phyloP scores from a whole-genome alignment of 202 grass and related monocot species.

The Brachypodium distachyon region DNA sequence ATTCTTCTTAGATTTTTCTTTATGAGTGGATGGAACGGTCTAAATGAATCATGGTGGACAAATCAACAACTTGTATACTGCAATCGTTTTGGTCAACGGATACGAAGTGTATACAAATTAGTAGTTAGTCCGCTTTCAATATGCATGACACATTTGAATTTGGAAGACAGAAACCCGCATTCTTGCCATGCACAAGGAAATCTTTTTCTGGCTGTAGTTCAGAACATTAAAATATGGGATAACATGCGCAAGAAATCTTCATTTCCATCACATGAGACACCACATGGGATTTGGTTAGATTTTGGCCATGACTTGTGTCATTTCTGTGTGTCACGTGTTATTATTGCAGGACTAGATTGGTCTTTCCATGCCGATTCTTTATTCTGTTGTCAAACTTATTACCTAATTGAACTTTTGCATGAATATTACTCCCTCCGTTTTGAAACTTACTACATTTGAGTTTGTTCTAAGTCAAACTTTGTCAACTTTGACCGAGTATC shows the following conservation, averaged over 20 bases:
- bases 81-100: background rate
- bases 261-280: background rate
- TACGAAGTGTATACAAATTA: background rate
- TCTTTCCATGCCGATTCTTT: background rate
- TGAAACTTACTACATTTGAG: no score
- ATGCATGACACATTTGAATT: background rate
- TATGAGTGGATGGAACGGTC: background rate
- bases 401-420: constrained; percentile 10
- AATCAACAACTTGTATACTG: background rate
- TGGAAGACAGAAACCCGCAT: background rate
- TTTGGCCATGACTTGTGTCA: background rate
- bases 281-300: background rate
- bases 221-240: background rate
- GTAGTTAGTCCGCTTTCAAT: background rate
- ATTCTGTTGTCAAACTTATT: background rate
- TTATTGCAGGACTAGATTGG: background rate
- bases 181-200: background rate
- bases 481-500: no score
- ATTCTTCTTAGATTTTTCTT: background rate
- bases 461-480: no score
- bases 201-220: background rate
- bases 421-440: no score
- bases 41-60: background rate
- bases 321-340: background rate
- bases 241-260: background rate